Evolutionary conservation across 345 rosid species (phyloP).

Genomic region (Erysimum cheiranthoides): DNA sequence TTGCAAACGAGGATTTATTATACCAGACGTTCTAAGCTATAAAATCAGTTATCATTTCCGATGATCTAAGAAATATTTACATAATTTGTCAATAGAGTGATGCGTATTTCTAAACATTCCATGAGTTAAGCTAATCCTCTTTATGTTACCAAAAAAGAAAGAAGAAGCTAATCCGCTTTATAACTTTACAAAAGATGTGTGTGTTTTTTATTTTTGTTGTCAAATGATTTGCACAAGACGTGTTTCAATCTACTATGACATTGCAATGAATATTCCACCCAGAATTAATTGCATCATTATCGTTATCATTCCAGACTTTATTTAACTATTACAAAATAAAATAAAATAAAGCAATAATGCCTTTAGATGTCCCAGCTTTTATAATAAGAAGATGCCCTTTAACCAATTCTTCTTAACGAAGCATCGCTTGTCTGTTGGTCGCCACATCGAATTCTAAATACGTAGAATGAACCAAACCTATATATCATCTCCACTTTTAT

Average conservation of each 20-base stretch:
- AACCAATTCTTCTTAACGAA: slow-evolving; percentile 43
- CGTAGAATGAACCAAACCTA: slow-evolving; percentile 38
- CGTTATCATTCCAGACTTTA: slow-evolving; percentile 3
- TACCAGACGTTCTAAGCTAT: no score
- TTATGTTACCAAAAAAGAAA: neutral
- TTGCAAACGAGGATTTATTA: no score
- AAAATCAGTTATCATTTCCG: no score
- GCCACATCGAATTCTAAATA: slow-evolving; percentile 24
- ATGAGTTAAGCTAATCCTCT: neutral
- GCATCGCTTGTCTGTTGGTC: slow-evolving; percentile 46
- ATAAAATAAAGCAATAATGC: slow-evolving; percentile 35
- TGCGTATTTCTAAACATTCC: neutral
- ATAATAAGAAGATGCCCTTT: slow-evolving; percentile 38
- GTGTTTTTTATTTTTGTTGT: neutral
- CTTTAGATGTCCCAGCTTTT: slow-evolving; percentile 34
- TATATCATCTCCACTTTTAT: slow-evolving; percentile 16
- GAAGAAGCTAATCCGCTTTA: neutral
- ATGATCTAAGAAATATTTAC: neutral
- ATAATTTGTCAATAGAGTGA: no score
- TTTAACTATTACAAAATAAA: slow-evolving; percentile 23
- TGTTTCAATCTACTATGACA: slow-evolving; percentile 24
- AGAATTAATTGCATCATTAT: slow-evolving; percentile 10
- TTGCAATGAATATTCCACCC: slow-evolving; percentile 27
- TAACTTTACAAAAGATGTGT: neutral
- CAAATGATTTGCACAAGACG: slow-evolving; percentile 28